These are phyloP conservation scores for Colletotrichum sojae DNA, from an alignment of 2,329 filamentous ascomycete genomes.

Conservation along the genomic window DNA sequence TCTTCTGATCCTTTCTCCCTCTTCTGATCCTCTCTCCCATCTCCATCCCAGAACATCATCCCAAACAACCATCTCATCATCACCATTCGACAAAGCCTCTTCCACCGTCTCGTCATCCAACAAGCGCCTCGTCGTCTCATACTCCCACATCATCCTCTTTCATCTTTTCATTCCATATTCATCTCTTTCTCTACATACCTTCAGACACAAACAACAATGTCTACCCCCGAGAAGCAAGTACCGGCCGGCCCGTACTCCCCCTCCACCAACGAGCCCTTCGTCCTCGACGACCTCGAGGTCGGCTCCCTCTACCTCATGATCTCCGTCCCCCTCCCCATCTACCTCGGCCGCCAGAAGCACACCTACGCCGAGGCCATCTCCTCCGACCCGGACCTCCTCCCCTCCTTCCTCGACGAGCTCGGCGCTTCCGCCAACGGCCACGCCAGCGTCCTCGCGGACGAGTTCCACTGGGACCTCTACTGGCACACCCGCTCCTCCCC, in stretches of 20 bases:
- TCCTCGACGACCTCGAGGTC: constrained; percentile 17
- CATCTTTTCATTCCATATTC: too few species aligned
- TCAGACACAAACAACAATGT: not conserved
- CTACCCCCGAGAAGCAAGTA: too few species aligned
- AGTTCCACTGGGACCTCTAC: constrained; percentile 56
- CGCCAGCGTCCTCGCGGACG: constrained; percentile 43
- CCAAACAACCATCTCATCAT: too few species aligned
- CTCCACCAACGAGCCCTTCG: constrained; percentile 12
- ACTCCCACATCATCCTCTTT: not conserved
- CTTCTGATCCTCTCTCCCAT: too few species aligned
- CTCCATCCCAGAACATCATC: too few species aligned
- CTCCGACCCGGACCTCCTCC: constrained; percentile 35
- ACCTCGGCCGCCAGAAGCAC: constrained; percentile 20
- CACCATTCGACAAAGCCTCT: too few species aligned
- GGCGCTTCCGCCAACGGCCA: constrained; percentile 34
- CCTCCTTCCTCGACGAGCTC: constrained; percentile 41
- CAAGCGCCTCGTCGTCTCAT: too few species aligned
- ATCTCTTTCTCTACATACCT: not conserved
- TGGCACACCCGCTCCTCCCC: constrained; percentile 47
- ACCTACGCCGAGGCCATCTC: constrained; percentile 18
- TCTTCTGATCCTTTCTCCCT: too few species aligned
- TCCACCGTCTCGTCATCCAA: too few species aligned
- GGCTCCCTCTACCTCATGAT: constrained; percentile 40
- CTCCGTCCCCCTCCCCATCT: constrained; percentile 36
- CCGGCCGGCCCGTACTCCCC: constrained; percentile 21